Percentiles rank a stretch among this genome's conserved stretches.
Conservation (phyloP, 192 early-diverging fungal genomes). For the Linnemannia exigua region DNA sequence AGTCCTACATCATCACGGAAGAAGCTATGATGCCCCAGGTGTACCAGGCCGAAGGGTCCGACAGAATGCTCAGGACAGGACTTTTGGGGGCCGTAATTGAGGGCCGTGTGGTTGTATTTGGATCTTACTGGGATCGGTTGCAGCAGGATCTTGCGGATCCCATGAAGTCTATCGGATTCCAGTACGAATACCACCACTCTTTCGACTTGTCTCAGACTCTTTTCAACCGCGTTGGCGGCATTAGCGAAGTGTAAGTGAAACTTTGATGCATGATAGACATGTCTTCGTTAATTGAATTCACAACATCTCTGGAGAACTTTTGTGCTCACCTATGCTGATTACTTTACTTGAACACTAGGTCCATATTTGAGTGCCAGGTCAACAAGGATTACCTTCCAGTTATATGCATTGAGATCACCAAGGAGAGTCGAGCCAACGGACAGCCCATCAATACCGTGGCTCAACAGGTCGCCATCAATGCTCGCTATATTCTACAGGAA, state of each 20-base stretch:
- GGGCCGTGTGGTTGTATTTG: slow-evolving; percentile 80
- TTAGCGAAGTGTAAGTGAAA: slow-evolving; percentile 58
- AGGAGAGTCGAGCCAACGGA: slow-evolving; percentile 27
- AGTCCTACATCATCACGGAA: slow-evolving; percentile 60
- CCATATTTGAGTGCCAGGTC: slow-evolving; percentile 73
- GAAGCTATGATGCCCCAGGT: slow-evolving; percentile 57
- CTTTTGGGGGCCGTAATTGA: slow-evolving; percentile 75
- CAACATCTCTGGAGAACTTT: neutral
- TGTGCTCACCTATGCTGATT: neutral
- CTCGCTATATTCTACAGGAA: slow-evolving; percentile 61
- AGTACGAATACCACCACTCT: slow-evolving; percentile 50
- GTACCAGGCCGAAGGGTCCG: slow-evolving; percentile 50
- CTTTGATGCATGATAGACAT: neutral
- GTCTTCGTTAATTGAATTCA: no score
- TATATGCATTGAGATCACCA: slow-evolving; percentile 64
- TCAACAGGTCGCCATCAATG: slow-evolving; percentile 55
- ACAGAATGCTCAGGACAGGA: slow-evolving; percentile 75
- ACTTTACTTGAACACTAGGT: slow-evolving; percentile 35
- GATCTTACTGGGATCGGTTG: slow-evolving; percentile 77
- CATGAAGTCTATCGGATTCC: slow-evolving; percentile 31
- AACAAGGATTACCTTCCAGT: slow-evolving; percentile 81
- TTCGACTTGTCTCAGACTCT: slow-evolving; percentile 48
- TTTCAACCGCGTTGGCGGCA: slow-evolving; percentile 24
- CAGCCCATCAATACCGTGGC: slow-evolving; percentile 34
- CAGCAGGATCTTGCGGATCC: slow-evolving; percentile 59